These are phyloP conservation scores for Hyaloperonospora brassicae DNA, from an alignment of 352 stramenopile genomes.

Conservation along the genomic window DNA sequence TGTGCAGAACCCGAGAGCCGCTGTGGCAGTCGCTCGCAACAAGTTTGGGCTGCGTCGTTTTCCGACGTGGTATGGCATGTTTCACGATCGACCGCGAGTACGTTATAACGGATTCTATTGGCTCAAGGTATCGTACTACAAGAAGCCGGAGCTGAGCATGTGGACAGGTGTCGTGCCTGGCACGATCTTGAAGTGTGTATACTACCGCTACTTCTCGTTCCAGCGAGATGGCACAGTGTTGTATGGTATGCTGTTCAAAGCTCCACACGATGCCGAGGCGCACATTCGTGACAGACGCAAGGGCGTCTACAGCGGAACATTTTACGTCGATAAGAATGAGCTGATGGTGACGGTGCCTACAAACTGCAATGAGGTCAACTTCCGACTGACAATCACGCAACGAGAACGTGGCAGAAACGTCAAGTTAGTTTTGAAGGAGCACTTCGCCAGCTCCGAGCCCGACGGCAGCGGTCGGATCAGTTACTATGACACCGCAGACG, in stretches of 20 bases:
- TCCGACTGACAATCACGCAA: conserved; percentile 47
- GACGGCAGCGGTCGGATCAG: conserved; percentile 56
- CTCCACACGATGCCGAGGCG: too few relatives aligned
- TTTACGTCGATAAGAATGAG: conserved; percentile 54
- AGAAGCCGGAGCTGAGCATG: conserved; percentile 83
- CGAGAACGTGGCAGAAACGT: conserved; percentile 44
- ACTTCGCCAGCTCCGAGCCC: conserved; percentile 65
- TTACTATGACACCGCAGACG: conserved; percentile 60
- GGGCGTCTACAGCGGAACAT: conserved; percentile 51
- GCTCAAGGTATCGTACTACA: conserved; percentile 74
- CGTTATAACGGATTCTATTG: too few relatives aligned
- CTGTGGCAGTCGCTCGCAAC: conserved; percentile 33
- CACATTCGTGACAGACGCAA: too few relatives aligned
- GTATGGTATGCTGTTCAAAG: too few relatives aligned
- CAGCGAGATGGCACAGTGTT: conserved; percentile 56
- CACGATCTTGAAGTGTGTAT: conserved; percentile 72
- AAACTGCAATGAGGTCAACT: conserved; percentile 63
- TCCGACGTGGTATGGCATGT: conserved; percentile 72
- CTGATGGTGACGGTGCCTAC: conserved; percentile 65
- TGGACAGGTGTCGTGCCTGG: conserved; percentile 10
- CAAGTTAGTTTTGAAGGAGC: conserved; percentile 53
- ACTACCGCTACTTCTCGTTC: conserved; percentile 83
- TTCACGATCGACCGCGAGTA: conserved; percentile 57
- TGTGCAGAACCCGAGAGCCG: conserved; percentile 43
- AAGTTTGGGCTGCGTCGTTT: conserved; percentile 52